phyloP scores from a whole-genome alignment of 306 rosid species.

The Mimosa bimucronata region DNA sequence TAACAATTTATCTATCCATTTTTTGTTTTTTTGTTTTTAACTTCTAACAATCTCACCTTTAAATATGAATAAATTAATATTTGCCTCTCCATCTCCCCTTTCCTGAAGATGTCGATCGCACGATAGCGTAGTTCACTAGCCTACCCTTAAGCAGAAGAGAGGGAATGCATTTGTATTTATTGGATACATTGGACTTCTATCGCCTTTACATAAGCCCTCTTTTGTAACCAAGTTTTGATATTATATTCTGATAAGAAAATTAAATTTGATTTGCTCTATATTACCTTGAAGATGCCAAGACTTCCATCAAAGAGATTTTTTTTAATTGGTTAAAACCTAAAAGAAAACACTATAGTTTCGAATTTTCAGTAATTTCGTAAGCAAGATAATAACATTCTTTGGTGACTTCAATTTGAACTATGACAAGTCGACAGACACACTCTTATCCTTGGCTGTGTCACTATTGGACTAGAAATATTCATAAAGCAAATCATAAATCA shows the following conservation, averaged over 20 bases:
- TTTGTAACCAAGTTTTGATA: too few relatives aligned
- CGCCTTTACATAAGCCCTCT: too few relatives aligned
- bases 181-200: too few relatives aligned
- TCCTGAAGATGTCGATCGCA: too few relatives aligned
- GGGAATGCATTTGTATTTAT: too few relatives aligned
- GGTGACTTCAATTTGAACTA: not conserved
- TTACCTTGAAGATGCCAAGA: not conserved
- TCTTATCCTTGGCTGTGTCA: not conserved
- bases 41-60: not conserved
- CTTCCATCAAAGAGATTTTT: slow-evolving; percentile 4
- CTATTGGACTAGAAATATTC: not conserved
- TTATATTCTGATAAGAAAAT: too few relatives aligned
- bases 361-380: not conserved
- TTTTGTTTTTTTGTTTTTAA: too few relatives aligned
- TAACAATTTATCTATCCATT: not conserved
- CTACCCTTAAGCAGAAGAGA: too few relatives aligned
- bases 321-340: not conserved
- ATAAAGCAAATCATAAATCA: not conserved
- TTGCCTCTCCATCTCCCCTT: too few relatives aligned
- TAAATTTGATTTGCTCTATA: too few relatives aligned
- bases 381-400: not conserved
- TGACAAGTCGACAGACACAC: not conserved
- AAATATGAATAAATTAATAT: too few relatives aligned
- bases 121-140: too few relatives aligned
- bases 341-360: not conserved